Percentiles rank a stretch among this genome's conserved stretches.
Evolutionary conservation across 805 yeast genomes (phyloP).

Genomic region (Candida namnaoensis): DNA sequence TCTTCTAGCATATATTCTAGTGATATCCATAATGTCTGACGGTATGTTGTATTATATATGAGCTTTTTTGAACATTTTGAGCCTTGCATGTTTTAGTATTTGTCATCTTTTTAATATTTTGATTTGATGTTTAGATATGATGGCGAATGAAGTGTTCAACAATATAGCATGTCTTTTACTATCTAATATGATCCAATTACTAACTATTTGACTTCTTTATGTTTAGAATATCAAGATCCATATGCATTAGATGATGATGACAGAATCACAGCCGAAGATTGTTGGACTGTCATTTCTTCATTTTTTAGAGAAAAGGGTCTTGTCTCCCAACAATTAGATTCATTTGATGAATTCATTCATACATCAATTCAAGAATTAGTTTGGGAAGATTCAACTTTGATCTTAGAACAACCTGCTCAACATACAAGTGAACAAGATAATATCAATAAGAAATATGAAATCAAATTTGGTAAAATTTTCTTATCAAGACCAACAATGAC

Average conservation of each 20-base stretch:
- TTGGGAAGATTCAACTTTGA: conserved; percentile 88
- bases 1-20: no score
- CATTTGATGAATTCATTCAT: conserved; percentile 96
- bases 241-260: conserved; percentile 65
- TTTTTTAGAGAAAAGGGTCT: conserved; percentile 95
- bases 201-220: no score
- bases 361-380: conserved; percentile 95
- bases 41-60: neutral
- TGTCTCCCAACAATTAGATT: conserved; percentile 96
- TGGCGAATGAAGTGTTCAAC: no score
- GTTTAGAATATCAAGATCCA: conserved; percentile 40
- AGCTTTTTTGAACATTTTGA: no score
- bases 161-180: no score
- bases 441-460: conserved; percentile 87
- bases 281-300: conserved; percentile 97
- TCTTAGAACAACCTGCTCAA: conserved; percentile 97
- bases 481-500: conserved; percentile 97
- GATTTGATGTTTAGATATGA: no score
- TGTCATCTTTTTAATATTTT: no score
- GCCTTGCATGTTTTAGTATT: no score
- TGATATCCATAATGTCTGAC: neutral
- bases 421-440: conserved; percentile 88
- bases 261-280: conserved; percentile 91
- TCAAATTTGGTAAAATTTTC: conserved; percentile 95
- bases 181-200: no score